These are phyloP conservation scores for Boletus subparvulus DNA, from an alignment of 768 basidiomycete genomes.

Conservation along the genomic window DNA sequence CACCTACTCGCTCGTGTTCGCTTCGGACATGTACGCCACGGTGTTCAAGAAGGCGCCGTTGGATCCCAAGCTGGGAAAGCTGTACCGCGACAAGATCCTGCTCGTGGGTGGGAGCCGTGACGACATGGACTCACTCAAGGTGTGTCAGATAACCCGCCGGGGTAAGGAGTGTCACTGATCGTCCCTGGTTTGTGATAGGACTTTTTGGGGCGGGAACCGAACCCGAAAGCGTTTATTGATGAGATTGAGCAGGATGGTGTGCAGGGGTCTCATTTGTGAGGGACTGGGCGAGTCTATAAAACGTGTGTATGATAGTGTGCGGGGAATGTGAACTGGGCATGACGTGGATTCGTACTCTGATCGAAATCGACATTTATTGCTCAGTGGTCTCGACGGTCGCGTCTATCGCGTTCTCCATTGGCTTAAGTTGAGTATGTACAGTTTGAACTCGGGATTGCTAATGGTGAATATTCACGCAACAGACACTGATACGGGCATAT, in stretches of 20 bases:
- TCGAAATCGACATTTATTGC: too few relatives aligned
- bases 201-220: slow-evolving; percentile 75
- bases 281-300: too few relatives aligned
- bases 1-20: slow-evolving; percentile 70
- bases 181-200: slow-evolving; percentile 40
- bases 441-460: too few relatives aligned
- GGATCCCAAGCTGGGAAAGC: slow-evolving; percentile 60
- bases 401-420: too few relatives aligned
- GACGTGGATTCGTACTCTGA: too few relatives aligned
- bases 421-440: too few relatives aligned
- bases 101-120: slow-evolving; percentile 70
- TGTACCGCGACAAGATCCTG: slow-evolving; percentile 77
- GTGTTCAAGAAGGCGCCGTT: slow-evolving; percentile 83
- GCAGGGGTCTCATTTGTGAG: neutral
- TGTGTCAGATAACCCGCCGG: slow-evolving; percentile 17
- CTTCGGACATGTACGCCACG: slow-evolving; percentile 61
- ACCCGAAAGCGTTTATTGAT: slow-evolving; percentile 70
- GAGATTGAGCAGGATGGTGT: slow-evolving; percentile 50
- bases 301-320: neutral
- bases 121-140: slow-evolving; percentile 75
- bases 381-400: too few relatives aligned
- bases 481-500: too few relatives aligned
- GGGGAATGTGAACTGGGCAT: neutral
- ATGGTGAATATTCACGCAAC: too few relatives aligned
- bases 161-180: too few relatives aligned